Base-by-base conservation (phyloP, 2,329 filamentous ascomycete species). In the Paecilomyces formosus region DNA sequence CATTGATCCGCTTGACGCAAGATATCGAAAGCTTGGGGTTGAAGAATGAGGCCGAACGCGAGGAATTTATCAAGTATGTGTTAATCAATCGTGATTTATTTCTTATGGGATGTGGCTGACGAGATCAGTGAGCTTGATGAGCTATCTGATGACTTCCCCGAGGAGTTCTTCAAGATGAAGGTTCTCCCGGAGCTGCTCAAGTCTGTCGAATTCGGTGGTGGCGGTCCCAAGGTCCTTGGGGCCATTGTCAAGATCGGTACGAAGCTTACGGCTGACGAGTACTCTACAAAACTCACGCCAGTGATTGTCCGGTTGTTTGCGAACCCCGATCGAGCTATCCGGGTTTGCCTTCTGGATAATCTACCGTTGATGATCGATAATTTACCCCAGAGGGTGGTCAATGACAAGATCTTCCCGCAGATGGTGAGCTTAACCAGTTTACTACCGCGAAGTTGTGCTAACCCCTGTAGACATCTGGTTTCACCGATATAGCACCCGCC, bases 111-210 rank as follows among this genome's bases (percentile, higher is more conserved):
- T 21, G n/a, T 45, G 51, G 15, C 50, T 52, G 50, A 52, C 26
- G 15, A n/a, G 26, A 26, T 1, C 62, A 82, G 80, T 64, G 90
- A 96, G 68, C 83, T 99, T 5, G 91, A 96, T 64, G 82, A 89
- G 60, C 82, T 97, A 4, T 88, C 91, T 0, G 91, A 97, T 64
- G 92, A 99, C 72, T 97, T 97, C 61, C 94, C 94, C 0, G 93
- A 97, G 70, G 94, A 97, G 60, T 99, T 96, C 73, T 96, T 97
- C 81, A 96, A 95, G 71, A 89, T 96, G 82, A 99, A 97, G 70
- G 86, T 99, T 3, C 81, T 99, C 8, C 94, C 94, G 0, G 94
- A 99, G 70, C 79, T 99, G 30, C 82, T 99, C n/a, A 99, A 97
- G 71, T 96, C 92, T 0, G 92, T 97, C n/a, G 94, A 99, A 69